Evolutionary conservation across 2,329 filamentous ascomycete genomes (phyloP), one percentile per base, ranked within the genome.

Genomic region (Fusarium floridanum): DNA sequence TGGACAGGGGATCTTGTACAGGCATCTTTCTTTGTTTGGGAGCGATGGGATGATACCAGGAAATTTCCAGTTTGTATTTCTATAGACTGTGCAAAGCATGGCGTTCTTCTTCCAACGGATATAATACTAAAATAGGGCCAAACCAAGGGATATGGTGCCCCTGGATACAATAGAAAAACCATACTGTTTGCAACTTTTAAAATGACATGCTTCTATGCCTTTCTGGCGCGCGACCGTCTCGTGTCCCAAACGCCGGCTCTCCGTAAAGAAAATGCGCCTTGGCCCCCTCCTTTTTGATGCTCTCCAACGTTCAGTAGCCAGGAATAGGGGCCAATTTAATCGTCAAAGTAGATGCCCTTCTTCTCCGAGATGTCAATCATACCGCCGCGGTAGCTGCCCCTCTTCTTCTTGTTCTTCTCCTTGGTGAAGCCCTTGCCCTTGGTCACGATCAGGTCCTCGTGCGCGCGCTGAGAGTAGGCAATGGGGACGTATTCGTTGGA

Each of bases 391-490:
- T 98, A 99, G 76, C 93, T 94, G 61, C 97, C 97, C 78, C 91
- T 89, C 89, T 95, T 95, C 89, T 95, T 97, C 89, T 99, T 99
- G 86, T 99, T 99, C 91, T 99, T 99, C 87, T 98, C 97, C 88
- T 99, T 99, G 70, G 96, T 98, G 85, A 99, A 99, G 5, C 95
- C 95, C 86, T 98, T 98, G 79, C 97, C 97, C 82, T 93, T 94
- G 36, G 96, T 98, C 43, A 98, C 90, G 59, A 95, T 94, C 73
- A 99, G 86, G 81, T 98, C 95, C 76, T 95, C 90, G 81, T 95
- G 94, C 10, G 97, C 97, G 77, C 91, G 91, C 78, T 97, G 93
- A 27, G 95, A 96, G 84, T 98, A 99, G 73, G 93, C 92, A 82
- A 98, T 95, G 24, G 91, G 88, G 12, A 94, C 88, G 82, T 96